Evolutionary conservation across 1,139 yeast genomes (phyloP), one percentile per base, ranked within the genome.

Genomic region (Neolecta irregularis): DNA sequence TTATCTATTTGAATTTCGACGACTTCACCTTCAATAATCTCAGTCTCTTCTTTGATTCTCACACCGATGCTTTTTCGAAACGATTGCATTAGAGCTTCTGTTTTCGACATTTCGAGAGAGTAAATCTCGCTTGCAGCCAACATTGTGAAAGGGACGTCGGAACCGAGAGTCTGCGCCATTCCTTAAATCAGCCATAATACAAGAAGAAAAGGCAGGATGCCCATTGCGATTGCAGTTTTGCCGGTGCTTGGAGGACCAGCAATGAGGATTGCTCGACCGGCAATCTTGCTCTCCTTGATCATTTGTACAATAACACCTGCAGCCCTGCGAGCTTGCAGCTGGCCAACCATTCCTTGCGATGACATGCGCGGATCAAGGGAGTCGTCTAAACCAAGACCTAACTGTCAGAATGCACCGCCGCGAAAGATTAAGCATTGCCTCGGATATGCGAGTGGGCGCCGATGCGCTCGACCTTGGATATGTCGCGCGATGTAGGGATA

Each of bases 201-300:
- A 17, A 34, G 4, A 11, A 5, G 16, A 18, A 3, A 8, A 4
- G 17, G 4, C 32, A 18, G 5, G 9, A 25, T 25, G 20, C 95
- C 99, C 88, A 85, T 83, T 20, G 99, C 99, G 51, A 91, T 74
- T 35, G 99, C 99, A 7, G 99, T 91, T 56, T 91, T 91, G 56
- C 99, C 99, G 2, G 98, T 91, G 1, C 93, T 78, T 23, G 98
- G 98, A 6, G 98, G 98, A 5, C 99, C 99, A 0, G 98, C 96
- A 44, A 91, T 68, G 47, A 91, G 62, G 22, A 85, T 91, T 1
- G 96, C 96, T 47, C 96, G 71, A 13, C 99, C 99, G 5, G 98
- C 96, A 53, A 91, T 88, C 47, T 79, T 72, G 24, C 95, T 94
- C 32, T 77, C 81, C 54, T 80, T 80, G 41, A 88, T 79, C 93